Base-by-base conservation (phyloP, 345 rosid genomes). In the Punica granatum region DNA sequence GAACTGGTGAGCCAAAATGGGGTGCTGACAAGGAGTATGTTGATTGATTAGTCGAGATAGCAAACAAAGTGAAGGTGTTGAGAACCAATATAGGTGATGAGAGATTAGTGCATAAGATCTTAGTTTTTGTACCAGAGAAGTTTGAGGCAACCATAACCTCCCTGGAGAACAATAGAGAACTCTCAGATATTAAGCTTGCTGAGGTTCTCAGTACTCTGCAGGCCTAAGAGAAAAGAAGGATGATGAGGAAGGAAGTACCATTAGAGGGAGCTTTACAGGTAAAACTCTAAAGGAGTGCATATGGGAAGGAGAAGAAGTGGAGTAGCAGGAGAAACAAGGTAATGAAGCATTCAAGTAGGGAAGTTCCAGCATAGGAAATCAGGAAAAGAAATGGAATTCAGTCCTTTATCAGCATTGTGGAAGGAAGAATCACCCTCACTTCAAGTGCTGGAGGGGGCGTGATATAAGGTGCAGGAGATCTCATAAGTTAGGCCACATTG, bases 381-480 rank as follows among this genome's bases (percentile, higher is more conserved):
- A n/a, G n/a, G n/a, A n/a, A n/a, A n/a, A n/a, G n/a, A n/a, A n/a
- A n/a, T n/a, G n/a, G n/a, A n/a, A n/a, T n/a, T n/a, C n/a, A n/a
- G n/a, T n/a, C n/a, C n/a, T n/a, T n/a, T n/a, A n/a, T n/a, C n/a
- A 49, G 49, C 46, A 25, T 6, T 36, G 69, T 39, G 61, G 48
- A 7, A 31, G 58, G 18, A 65, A 1, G 3, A 14, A 9, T 25
- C 68, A 41, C 26, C 58, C 28, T 21, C 46, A 7, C 0, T 37
- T 6, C 0, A 62, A 44, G 23, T 30, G 60, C 4, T 34, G 21
- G 32, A 25, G 44, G 18, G 41, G 63, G 16, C 37, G 18, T 15
- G 65, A 36, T 30, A 35, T 42, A 1, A 42, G 32, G 14, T 39
- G 66, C 11, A 61, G 34, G 16, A 60, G 4, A 6, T 69, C 36